Evolutionary conservation across 1,139 yeast species (phyloP), one percentile per base, ranked within the genome.

Genomic region (Debaryomycetaceae sp.): DNA sequence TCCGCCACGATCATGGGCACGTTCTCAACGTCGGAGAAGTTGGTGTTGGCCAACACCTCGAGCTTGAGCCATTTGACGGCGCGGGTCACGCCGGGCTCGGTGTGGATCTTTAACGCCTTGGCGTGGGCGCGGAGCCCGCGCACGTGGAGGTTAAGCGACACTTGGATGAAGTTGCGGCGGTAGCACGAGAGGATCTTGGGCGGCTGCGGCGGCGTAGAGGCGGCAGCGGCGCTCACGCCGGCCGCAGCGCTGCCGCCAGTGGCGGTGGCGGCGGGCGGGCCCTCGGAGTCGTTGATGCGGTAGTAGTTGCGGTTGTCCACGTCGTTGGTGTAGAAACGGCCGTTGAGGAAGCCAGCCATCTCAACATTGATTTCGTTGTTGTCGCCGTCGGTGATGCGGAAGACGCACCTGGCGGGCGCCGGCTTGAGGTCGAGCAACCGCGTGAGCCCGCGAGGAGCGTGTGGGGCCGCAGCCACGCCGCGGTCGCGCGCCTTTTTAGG

Each of bases 131-230:
- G 40, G 30, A 60, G 50, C 2, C 66, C 66, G 5, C 50, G 46
- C 21, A 66, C 45, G 30, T 56, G 59, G 51, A 66, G 46, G 38
- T 60, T 58, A 32, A 65, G 37, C 11, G 58, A 48, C 9, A 65
- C 44, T 39, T 64, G 72, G 34, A 68, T 62, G 40, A 53, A 65
- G 41, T 69, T 69, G 36, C 75, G 46, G 36, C 75, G 48, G 45
- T 69, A 68, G 42, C 74, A 69, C 10, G 70, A 61, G 17, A 68
- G 58, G 14, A 66, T 67, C 37, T 51, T 59, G 7, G 71, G 69
- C 32, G 45, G 31, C 18, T 36, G 39, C 5, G 38, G 34, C n/a
- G n/a, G n/a, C n/a, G n/a, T n/a, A n/a, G n/a, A n/a, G n/a, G n/a
- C n/a, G n/a, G n/a, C n/a, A n/a, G 12, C 23, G 21, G 21, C 21